Percentiles rank a stretch among this genome's conserved stretches.
These are phyloP conservation scores for Aspergillus calidoustus DNA, from an alignment of 2,329 filamentous ascomycete species.

Conservation along the genomic window DNA sequence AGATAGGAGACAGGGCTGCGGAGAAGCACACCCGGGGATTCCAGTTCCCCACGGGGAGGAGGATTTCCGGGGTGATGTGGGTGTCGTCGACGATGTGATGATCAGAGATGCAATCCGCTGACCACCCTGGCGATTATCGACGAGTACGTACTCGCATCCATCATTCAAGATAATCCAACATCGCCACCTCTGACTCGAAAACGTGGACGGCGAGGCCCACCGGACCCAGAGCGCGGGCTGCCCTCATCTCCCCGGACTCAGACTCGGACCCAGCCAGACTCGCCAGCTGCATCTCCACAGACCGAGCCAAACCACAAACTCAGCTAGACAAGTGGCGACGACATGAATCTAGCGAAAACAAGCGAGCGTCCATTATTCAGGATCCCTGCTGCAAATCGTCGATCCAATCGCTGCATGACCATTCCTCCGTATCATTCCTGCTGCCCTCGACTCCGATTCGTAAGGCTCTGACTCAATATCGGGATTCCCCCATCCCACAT, in stretches of 20 bases:
- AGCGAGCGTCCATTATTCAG: constrained; percentile 2
- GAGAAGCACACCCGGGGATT: constrained; percentile 1
- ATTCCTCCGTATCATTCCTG: no score
- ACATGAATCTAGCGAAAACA: not conserved
- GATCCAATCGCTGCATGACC: not conserved
- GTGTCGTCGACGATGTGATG: not conserved
- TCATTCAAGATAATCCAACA: no score
- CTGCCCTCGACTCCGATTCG: not conserved
- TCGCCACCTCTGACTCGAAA: not conserved
- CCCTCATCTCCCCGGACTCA: constrained; percentile 10
- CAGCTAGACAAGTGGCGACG: not conserved
- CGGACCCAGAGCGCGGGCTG: not conserved
- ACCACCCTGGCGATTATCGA: not conserved
- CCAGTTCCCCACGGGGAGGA: constrained; percentile 15
- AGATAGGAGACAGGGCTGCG: not conserved
- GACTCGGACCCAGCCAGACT: not conserved
- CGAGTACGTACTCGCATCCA: not conserved
- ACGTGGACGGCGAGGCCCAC: not conserved
- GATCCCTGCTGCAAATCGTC: not conserved
- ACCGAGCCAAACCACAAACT: not conserved
- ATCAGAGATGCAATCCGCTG: not conserved
- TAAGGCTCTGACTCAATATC: not conserved
- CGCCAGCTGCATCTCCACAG: not conserved
- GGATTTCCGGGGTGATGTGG: constrained; percentile 8
- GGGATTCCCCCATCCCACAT: constrained; percentile 20